Evolutionary conservation across 2,329 filamentous ascomycete species (phyloP), one percentile per base, ranked within the genome.

Genomic region (Chrysoporthe puriensis): DNA sequence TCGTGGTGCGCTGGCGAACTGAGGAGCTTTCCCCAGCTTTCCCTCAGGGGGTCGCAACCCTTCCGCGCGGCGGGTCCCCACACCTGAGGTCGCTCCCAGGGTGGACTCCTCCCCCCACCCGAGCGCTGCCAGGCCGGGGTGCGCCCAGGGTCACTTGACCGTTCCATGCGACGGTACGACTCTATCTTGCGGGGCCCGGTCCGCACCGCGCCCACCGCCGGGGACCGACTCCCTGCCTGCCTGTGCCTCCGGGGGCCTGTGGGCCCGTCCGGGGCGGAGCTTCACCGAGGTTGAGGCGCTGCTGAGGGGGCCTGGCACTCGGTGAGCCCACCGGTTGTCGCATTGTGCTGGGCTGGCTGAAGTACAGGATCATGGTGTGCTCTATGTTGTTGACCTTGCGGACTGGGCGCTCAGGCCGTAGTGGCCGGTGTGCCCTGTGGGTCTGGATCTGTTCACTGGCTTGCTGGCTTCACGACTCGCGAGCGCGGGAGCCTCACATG

Each of bases 181-280:
- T 57, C n/a, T 57, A 57, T 57, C 54, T 57, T 57, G 54, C 54
- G 54, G 54, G 52, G 54, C 54, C 54, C 50, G 54, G 54, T 57
- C 54, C 54, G 54, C 54, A 57, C 54, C 54, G 54, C 34, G 11
- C 32, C 54, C 32, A 57, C 18, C 16, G 54, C 54, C 54, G 54
- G 54, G 18, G 6, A 40, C 54, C 54, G 54, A 40, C 34, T 40
- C 54, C 54, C 32, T 57, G 54, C 54, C 4, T 40, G 36, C 7
- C 54, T 57, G 14, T n/a, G 54, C 18, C 54, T n/a, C 18, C 54
- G 54, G 54, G 52, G 34, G 50, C 32, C 32, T 58, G 56, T 58
- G 60, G 60, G n/a, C 32, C 46, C 34, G 21, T 3, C 21, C 13
- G 44, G 32, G 44, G 32, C 44, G 44, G 59, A 21, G 59, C 59